Conservation (phyloP, 2,329 filamentous ascomycete species). For the Hyphodiscus sp. region DNA sequence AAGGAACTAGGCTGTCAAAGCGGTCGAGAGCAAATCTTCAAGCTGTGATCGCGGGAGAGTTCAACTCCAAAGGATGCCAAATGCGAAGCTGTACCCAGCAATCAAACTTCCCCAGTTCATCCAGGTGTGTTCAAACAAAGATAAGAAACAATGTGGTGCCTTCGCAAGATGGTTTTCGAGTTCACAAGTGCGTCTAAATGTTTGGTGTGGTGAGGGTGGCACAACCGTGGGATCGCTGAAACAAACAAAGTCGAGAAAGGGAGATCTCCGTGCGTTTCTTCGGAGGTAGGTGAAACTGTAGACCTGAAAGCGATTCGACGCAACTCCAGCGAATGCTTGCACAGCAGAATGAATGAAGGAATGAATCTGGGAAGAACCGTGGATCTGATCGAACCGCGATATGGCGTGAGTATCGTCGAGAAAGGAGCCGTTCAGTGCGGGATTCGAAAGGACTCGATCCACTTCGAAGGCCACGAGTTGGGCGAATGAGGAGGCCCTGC, state of each 20-base stretch:
- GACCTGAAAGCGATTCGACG: constrained; percentile 9
- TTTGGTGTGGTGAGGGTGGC: constrained; percentile 10
- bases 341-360: constrained; percentile 5
- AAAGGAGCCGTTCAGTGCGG: constrained; percentile 12
- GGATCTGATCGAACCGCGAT: constrained; percentile 13
- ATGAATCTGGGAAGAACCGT: constrained; percentile 3
- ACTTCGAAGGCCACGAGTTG: constrained; percentile 7
- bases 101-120: background rate
- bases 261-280: constrained; percentile 11
- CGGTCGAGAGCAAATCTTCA: constrained; percentile 12
- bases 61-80: constrained; percentile 14
- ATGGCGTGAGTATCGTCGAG: constrained; percentile 7
- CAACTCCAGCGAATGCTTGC: constrained; percentile 8
- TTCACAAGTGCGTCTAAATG: constrained; percentile 1
- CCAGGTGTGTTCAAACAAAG: background rate
- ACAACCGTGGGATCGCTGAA: constrained; percentile 11
- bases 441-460: background rate
- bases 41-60: constrained; percentile 6
- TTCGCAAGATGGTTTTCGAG: constrained; percentile 5
- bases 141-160: background rate
- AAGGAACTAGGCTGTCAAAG: constrained; percentile 23
- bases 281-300: constrained; percentile 16
- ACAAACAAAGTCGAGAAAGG: constrained; percentile 16
- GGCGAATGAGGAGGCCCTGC: constrained; percentile 18
- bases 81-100: background rate